Evolutionary conservation across 2,329 filamentous ascomycete species (phyloP).

Genomic region (Fusarium hostae): DNA sequence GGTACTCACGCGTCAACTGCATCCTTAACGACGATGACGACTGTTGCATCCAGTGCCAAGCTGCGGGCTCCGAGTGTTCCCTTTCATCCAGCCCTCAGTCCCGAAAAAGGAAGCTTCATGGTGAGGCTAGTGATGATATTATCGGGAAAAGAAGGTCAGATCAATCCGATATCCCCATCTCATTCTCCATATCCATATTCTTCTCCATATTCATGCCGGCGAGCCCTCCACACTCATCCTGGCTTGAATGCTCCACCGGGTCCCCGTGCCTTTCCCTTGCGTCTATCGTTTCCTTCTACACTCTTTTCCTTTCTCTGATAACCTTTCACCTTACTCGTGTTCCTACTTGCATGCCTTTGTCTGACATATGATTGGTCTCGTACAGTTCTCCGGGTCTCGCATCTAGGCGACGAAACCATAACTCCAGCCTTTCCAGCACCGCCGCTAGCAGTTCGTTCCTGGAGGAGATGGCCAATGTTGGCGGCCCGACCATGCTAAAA

Average conservation of each 20-base stretch:
- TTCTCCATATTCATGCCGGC: conserved; percentile 25
- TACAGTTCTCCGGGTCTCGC: conserved; percentile 67
- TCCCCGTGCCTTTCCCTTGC: conserved; percentile 32
- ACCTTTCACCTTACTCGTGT: conserved; percentile 36
- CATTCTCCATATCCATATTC: conserved; percentile 19
- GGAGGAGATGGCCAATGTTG: conserved; percentile 77
- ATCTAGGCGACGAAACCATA: conserved; percentile 62
- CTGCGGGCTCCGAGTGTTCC: conserved; percentile 82
- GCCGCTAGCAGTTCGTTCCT: conserved; percentile 71
- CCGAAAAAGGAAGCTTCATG: conserved; percentile 81
- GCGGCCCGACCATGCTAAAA: conserved; percentile 72
- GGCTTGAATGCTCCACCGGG: conserved; percentile 28
- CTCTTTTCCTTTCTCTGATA: conserved; percentile 32
- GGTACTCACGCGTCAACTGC: conserved; percentile 78
- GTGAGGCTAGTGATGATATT: conserved; percentile 69
- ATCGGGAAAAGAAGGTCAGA: conserved; percentile 77
- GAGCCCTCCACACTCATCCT: conserved; percentile 33
- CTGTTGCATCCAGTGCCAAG: conserved; percentile 80
- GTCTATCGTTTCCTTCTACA: conserved; percentile 36
- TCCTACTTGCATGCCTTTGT: conserved; percentile 42
- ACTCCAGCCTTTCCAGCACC: conserved; percentile 70
- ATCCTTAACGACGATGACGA: conserved; percentile 79
- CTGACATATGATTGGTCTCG: conserved; percentile 62
- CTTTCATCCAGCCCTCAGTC: conserved; percentile 80
- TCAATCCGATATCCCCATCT: conserved; percentile 24